phyloP scores from a whole-genome alignment of 176 grass and related monocot species.

The Areca catechu region DNA sequence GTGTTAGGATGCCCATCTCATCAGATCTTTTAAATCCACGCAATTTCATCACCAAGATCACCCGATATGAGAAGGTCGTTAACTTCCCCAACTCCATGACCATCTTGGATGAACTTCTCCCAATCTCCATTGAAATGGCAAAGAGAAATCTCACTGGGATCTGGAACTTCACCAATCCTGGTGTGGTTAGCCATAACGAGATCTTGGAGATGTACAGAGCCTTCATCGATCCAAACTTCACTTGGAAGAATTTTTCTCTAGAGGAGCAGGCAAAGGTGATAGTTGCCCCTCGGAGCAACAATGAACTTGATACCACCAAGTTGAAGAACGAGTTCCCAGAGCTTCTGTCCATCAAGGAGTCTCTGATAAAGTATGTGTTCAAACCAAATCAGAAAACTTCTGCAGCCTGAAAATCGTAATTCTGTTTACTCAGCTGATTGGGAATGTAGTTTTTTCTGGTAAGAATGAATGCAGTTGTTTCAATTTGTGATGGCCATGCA shows the following conservation, averaged over 20 bases:
- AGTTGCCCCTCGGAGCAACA: constrained; percentile 80
- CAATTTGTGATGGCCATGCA: not conserved
- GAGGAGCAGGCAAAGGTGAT: constrained; percentile 88
- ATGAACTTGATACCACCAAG: constrained; percentile 60
- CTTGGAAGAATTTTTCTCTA: constrained; percentile 77
- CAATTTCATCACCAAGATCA: constrained; percentile 84
- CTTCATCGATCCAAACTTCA: constrained; percentile 57
- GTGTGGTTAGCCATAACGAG: constrained; percentile 85
- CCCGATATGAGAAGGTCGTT: constrained; percentile 68
- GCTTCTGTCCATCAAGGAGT: constrained; percentile 69
- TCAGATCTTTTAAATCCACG: constrained; percentile 66
- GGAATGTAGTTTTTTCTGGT: not conserved
- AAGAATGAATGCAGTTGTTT: not conserved
- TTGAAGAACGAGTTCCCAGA: constrained; percentile 61
- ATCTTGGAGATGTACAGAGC: constrained; percentile 81
- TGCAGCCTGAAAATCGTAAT: constrained; percentile 28
- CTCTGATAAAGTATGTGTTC: constrained; percentile 56
- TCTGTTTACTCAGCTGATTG: too few relatives aligned
- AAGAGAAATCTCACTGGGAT: constrained; percentile 80
- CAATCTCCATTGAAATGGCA: constrained; percentile 82
- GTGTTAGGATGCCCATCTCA: constrained; percentile 86
- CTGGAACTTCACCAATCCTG: constrained; percentile 89
- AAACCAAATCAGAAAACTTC: constrained; percentile 51
- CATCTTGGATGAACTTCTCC: constrained; percentile 75
- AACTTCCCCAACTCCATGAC: constrained; percentile 83